These are phyloP conservation scores for Hypholoma sublateritium DNA, from an alignment of 768 basidiomycete species.

Conservation along the genomic window DNA sequence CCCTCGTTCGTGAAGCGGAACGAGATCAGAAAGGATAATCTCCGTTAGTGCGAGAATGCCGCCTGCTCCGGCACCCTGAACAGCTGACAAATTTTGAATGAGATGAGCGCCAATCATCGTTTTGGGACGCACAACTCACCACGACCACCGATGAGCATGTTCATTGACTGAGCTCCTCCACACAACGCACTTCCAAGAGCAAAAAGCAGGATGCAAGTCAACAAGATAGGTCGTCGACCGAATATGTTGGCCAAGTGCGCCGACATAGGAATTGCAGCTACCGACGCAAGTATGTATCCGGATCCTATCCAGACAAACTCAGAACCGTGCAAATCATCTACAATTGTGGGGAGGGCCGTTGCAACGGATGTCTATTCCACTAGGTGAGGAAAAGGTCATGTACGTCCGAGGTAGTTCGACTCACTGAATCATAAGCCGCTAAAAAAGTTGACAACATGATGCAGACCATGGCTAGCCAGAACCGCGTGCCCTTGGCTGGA, in stretches of 20 bases:
- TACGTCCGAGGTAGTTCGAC: not conserved
- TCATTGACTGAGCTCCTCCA: conserved; percentile 41
- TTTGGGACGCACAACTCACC: conserved; percentile 11
- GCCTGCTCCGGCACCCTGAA: conserved; percentile 42
- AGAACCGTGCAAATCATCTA: conserved; percentile 29
- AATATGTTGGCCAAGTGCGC: conserved; percentile 32
- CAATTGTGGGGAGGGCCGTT: conserved; percentile 26
- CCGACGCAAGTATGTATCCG: conserved; percentile 40
- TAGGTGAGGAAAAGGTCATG: not conserved
- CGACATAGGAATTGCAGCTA: conserved; percentile 38
- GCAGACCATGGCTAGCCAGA: no score
- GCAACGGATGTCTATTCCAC: conserved; percentile 6
- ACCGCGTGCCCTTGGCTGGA: no score
- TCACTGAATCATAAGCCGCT: no score
- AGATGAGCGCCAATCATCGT: not conserved
- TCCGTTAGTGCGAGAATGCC: conserved; percentile 32
- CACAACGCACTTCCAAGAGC: conserved; percentile 44
- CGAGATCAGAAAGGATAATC: conserved; percentile 45
- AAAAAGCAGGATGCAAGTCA: conserved; percentile 34
- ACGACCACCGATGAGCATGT: conserved; percentile 42
- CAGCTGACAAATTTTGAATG: conserved; percentile 18
- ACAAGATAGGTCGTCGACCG: conserved; percentile 35
- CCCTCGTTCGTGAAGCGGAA: conserved; percentile 46
- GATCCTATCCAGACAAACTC: conserved; percentile 46
- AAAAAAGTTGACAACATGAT: no score